Evolutionary conservation across 2,329 filamentous ascomycete genomes (phyloP), one percentile per base, ranked within the genome.

Genomic region (Lachnellula subtilissima): DNA sequence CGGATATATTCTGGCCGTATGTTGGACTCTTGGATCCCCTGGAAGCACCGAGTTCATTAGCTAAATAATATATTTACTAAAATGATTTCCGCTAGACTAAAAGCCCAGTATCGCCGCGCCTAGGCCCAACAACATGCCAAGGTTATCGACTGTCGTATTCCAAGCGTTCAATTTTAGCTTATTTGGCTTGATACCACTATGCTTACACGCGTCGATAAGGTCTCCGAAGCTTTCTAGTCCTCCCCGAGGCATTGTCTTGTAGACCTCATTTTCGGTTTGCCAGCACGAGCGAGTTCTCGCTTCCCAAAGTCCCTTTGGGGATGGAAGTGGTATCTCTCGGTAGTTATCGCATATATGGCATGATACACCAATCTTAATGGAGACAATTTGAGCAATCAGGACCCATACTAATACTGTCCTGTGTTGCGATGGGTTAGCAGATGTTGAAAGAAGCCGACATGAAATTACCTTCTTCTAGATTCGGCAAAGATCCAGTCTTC

Each of bases 401-500:
- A 59, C 56, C 50, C 50, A 59, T 14, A 59, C 14, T 19, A 45
- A 36, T 2, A 43, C n/a, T 39, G 48, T 47, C 22, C 57, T 59
- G 9, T 43, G 19, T 17, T 35, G 23, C 9, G 28, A 14, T 14
- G 28, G 47, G 17, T 19, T n/a, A 22, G 19, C 32, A 23, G 37
- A 8, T 23, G 19, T 15, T 15, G 19, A 49, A 15, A 35, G 25
- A 19, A 19, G 19, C 35, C 14, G 28, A 17, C 9, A 43, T n/a
- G 48, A n/a, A 36, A 35, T 36, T 51, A 56, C 57, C 57, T 48
- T 45, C 53, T 25, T 47, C 54, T 25, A 40, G 48, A 54, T 45
- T 59, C 57, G 17, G 53, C 49, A 45, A 56, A 56, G 35, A 59
- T 56, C 57, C 57, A 59, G n/a, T 55, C 53, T 23, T 59, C 50